Conservation (phyloP, 2,329 filamentous ascomycete genomes). For the Diaporthe nobilis region DNA sequence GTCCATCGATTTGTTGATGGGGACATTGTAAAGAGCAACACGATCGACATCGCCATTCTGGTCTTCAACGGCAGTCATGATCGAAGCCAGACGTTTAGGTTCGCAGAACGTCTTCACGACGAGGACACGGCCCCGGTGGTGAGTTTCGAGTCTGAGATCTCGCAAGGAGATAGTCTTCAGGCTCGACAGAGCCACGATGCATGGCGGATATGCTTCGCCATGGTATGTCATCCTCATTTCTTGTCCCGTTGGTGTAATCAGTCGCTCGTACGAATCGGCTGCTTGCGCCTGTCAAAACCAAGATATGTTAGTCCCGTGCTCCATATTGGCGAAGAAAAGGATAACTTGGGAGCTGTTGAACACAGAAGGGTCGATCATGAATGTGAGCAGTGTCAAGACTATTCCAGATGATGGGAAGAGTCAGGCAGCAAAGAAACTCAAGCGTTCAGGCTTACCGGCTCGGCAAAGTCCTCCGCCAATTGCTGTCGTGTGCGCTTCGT, state of each 20-base stretch:
- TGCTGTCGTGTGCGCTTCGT: slow-evolving; percentile 71
- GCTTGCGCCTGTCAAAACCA: background rate
- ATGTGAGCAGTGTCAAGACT: background rate
- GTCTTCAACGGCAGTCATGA: slow-evolving; percentile 75
- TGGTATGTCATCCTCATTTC: slow-evolving; percentile 10
- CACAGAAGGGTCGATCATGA: background rate
- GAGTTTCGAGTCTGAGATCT: slow-evolving; percentile 41
- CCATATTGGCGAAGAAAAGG: background rate
- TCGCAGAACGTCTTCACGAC: slow-evolving; percentile 32
- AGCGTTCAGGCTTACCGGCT: background rate
- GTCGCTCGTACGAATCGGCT: background rate
- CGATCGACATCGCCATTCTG: slow-evolving; percentile 82
- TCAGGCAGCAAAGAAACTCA: background rate
- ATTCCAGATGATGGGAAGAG: background rate
- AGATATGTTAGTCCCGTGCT: background rate
- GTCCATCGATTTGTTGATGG: slow-evolving; percentile 44
- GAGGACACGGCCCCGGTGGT: slow-evolving; percentile 42
- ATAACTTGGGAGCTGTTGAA: background rate
- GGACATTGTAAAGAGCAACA: slow-evolving; percentile 72
- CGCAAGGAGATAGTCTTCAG: slow-evolving; percentile 35
- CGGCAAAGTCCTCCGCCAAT: slow-evolving; percentile 15
- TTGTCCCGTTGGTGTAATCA: background rate
- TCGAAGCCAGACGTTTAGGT: slow-evolving; percentile 29
- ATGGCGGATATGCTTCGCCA: slow-evolving; percentile 39
- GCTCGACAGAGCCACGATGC: slow-evolving; percentile 24